Percentiles rank a stretch among this genome's conserved stretches.
phyloP scores from a whole-genome alignment of 2,329 filamentous ascomycete species.

The Salinomyces thailandicus region DNA sequence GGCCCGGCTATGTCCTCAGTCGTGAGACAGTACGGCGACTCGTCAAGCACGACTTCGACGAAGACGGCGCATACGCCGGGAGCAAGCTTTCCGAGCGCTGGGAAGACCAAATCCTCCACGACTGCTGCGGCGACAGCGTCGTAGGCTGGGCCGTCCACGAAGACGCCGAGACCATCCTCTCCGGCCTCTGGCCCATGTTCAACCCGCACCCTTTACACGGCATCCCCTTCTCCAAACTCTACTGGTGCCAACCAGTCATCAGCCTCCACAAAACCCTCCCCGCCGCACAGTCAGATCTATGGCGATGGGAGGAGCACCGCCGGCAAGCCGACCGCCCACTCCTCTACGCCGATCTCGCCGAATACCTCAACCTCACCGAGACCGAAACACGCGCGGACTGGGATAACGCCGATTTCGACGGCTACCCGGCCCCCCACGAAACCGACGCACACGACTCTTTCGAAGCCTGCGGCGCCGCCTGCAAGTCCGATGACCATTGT shows the following conservation, averaged over 20 bases:
- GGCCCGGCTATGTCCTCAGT: conserved; percentile 35
- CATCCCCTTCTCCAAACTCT: conserved; percentile 10
- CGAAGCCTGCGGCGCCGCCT: conserved; percentile 35
- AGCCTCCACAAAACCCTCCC: conserved; percentile 21
- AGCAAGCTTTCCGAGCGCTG: conserved; percentile 26
- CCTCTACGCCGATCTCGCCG: conserved; percentile 22
- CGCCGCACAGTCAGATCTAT: conserved; percentile 40
- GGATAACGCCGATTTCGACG: conserved; percentile 29
- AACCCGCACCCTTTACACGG: conserved; percentile 11
- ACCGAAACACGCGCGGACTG: conserved; percentile 20
- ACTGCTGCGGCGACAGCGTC: conserved; percentile 44
- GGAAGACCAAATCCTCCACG: conserved; percentile 31
- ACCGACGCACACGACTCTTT: conserved; percentile 23
- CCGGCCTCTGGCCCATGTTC: conserved; percentile 11
- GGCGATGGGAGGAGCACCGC: conserved; percentile 37
- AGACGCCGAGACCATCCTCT: conserved; percentile 32
- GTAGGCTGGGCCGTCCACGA: conserved; percentile 38
- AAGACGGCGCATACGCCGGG: conserved; percentile 42
- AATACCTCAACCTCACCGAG: conserved; percentile 20
- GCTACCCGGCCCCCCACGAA: conserved; percentile 20
- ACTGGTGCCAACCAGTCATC: conserved; percentile 19
- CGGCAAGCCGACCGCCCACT: conserved; percentile 18
- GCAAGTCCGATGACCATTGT: conserved; percentile 28
- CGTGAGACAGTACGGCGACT: conserved; percentile 27
- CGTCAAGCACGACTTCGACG: conserved; percentile 46